Base-by-base conservation (phyloP, 164 flowering plant species). In the Buxus sempervirens region DNA sequence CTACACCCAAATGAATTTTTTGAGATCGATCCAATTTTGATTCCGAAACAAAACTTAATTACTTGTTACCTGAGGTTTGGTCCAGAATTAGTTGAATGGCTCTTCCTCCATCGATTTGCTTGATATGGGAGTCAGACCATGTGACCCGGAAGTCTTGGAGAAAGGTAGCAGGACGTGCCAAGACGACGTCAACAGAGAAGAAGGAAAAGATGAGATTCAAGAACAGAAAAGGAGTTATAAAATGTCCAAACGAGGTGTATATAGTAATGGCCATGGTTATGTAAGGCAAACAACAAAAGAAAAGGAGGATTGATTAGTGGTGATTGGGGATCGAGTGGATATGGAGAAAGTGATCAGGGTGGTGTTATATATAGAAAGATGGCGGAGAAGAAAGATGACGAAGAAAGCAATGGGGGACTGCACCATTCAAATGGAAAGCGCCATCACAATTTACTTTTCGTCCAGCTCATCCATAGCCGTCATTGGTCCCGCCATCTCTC, bases 31-130 rank as follows among this genome's bases (percentile, higher is more conserved):
- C 9, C 4, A 36, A 65, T 13, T 15, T 10, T 1, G 18, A 45
- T 45, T 15, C 18, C 51, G 12, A 41, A 45, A 3, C 38, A 32
- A 32, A 32, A 32, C 38, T 32, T 3, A 32, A 32, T 32, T 3
- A 3, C 7, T 32, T 32, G 1, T 45, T 69, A 82, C 88, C 88
- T 58, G 88, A 84, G 54, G 54, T 79, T 70, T 76, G 88, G 77
- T 84, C 88, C 1, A 84, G 81, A 59, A 73, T 10, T 19, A 82
- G 78, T 54, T 82, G 88, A 36, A 84, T 82, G 70, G 83, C 73
- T 55, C 59, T 76, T 9, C 86, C 86, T 23, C 83, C 83, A 13
- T 77, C 75, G 51, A 78, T 54, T 70, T 82, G 83, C 73, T 64
- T 77, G 66, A 84, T 71, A 48, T 84, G 88, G 62, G 70, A 60